Conservation (phyloP, 1,284 basidiomycete genomes). For the Leccinum fallax region DNA sequence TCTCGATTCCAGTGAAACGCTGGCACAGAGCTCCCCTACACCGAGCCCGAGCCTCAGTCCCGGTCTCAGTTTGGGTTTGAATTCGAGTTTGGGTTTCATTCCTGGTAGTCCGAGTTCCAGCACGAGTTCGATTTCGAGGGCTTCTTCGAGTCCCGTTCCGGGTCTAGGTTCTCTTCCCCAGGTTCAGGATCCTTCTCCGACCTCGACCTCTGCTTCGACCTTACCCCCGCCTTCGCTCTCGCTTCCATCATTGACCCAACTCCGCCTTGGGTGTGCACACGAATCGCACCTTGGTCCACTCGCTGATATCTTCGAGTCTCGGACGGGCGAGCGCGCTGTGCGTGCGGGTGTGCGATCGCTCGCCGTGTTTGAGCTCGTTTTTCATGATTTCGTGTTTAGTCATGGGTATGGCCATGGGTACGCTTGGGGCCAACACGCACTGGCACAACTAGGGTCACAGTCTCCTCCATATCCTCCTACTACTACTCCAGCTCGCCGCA, state of each 20-base stretch:
- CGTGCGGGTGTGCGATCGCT: conserved; percentile 16
- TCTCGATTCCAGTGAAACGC: background rate
- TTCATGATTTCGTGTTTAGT: conserved; percentile 30
- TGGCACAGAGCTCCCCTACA: background rate
- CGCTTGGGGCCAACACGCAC: background rate
- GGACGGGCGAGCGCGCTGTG: conserved; percentile 17
- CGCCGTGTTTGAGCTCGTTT: conserved; percentile 26
- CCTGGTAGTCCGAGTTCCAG: background rate
- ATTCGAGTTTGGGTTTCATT: background rate
- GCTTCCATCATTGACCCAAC: conserved; percentile 22
- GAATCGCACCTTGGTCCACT: conserved; percentile 20
- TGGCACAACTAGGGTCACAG: background rate
- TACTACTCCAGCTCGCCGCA: conserved; percentile 15
- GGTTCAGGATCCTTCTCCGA: background rate
- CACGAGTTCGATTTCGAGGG: background rate
- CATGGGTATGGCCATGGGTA: background rate
- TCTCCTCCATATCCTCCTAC: background rate
- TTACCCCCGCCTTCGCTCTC: background rate
- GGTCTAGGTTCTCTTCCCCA: background rate
- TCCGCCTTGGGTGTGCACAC: conserved; percentile 27
- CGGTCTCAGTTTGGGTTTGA: background rate
- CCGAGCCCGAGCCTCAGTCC: background rate
- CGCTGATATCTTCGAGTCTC: conserved; percentile 20
- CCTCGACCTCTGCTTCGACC: background rate
- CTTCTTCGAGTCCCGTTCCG: background rate